Conservation (phyloP, 2,329 filamentous ascomycete genomes). For the Rugonectria rugulosa region DNA sequence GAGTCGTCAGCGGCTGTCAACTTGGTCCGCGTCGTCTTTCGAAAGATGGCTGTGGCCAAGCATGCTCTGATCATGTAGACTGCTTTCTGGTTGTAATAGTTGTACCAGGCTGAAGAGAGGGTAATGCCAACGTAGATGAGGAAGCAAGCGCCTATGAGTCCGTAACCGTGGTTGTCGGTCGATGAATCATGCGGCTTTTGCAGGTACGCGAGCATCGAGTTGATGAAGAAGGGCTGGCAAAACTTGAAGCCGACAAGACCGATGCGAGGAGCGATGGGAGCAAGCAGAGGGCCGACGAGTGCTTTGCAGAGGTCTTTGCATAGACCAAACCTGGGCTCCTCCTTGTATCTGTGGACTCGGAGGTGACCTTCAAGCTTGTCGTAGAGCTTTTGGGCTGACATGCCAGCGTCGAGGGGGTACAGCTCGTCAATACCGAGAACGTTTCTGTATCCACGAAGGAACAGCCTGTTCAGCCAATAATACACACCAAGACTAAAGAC, state of each 20-base stretch:
- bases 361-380: slow-evolving; percentile 27
- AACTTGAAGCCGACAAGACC: slow-evolving; percentile 50
- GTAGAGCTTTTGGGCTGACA: slow-evolving; percentile 34
- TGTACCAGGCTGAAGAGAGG: slow-evolving; percentile 48
- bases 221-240: slow-evolving; percentile 54
- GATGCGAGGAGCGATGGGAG: slow-evolving; percentile 47
- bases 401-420: slow-evolving; percentile 43
- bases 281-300: slow-evolving; percentile 42
- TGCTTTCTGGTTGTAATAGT: slow-evolving; percentile 47
- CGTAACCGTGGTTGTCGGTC: slow-evolving; percentile 45
- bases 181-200: slow-evolving; percentile 26
- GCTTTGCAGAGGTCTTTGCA: slow-evolving; percentile 40
- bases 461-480: slow-evolving; percentile 47
- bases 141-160: slow-evolving; percentile 50
- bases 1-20: slow-evolving; percentile 46
- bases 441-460: slow-evolving; percentile 45
- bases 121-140: slow-evolving; percentile 52
- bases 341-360: slow-evolving; percentile 34
- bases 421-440: slow-evolving; percentile 45
- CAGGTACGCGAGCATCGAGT: slow-evolving; percentile 47
- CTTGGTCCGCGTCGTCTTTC: slow-evolving; percentile 43
- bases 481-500: slow-evolving; percentile 43
- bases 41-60: slow-evolving; percentile 44
- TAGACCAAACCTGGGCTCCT: slow-evolving; percentile 39
- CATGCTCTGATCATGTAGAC: slow-evolving; percentile 44